These are phyloP conservation scores for Alisma plantagoaquatica DNA, from an alignment of 106 monocot species.

Conservation along the genomic window DNA sequence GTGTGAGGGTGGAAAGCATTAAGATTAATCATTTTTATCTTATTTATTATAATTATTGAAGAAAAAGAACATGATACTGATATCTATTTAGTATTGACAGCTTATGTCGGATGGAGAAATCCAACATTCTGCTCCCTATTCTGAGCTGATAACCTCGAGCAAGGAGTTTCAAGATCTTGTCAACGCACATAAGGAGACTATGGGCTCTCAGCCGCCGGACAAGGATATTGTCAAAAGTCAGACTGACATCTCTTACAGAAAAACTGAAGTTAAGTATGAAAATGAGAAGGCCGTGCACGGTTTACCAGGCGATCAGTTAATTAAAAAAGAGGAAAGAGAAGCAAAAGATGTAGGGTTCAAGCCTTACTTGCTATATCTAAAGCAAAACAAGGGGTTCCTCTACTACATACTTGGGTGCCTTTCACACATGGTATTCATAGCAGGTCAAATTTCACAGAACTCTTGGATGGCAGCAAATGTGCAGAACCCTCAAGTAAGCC, in stretches of 20 bases:
- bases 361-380: conserved; percentile 70
- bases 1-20: no score
- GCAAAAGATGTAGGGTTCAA: conserved; percentile 63
- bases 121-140: conserved; percentile 36
- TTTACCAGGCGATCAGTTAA: conserved; percentile 45
- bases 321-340: conserved; percentile 92
- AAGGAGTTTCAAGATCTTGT: conserved; percentile 73
- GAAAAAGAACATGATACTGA: no score
- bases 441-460: conserved; percentile 80
- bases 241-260: conserved; percentile 12
- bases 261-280: conserved; percentile 9
- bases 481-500: conserved; percentile 61
- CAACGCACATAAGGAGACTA: conserved; percentile 68
- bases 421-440: conserved; percentile 54
- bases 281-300: conserved; percentile 6
- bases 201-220: conserved; percentile 31
- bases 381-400: conserved; percentile 74
- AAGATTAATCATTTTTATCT: no score
- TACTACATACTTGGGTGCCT: conserved; percentile 30
- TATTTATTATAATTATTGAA: no score
- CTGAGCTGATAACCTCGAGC: conserved; percentile 43
- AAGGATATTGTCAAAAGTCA: conserved; percentile 8
- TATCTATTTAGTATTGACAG: conserved; percentile 25
- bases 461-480: conserved; percentile 98
- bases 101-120: conserved; percentile 83